Evolutionary conservation across 2,329 filamentous ascomycete species (phyloP).

Genomic region (Niveomyces coronatus): DNA sequence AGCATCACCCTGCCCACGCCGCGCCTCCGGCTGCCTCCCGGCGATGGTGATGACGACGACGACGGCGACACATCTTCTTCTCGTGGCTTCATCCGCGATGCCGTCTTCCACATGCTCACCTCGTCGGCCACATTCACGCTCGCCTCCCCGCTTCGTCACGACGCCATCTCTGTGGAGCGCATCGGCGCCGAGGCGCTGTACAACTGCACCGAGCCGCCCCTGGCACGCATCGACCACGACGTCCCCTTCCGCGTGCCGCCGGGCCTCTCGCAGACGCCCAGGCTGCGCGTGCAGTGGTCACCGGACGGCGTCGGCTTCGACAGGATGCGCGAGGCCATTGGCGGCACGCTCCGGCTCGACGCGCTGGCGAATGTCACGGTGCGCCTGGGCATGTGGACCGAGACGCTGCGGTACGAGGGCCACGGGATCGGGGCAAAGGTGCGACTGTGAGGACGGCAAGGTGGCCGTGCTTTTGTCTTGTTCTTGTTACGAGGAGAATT

Average conservation of each 20-base stretch:
- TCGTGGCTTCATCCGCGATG: slow-evolving; percentile 68
- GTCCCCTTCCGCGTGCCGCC: slow-evolving; percentile 68
- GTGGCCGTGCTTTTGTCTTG: slow-evolving; percentile 1
- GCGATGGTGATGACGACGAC: slow-evolving; percentile 28
- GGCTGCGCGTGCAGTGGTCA: slow-evolving; percentile 73
- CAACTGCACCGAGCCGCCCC: slow-evolving; percentile 63
- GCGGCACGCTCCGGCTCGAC: slow-evolving; percentile 68
- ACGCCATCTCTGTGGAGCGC: slow-evolving; percentile 64
- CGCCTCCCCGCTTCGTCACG: slow-evolving; percentile 63
- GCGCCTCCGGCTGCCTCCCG: slow-evolving; percentile 50
- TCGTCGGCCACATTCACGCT: slow-evolving; percentile 80
- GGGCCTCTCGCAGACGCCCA: slow-evolving; percentile 60
- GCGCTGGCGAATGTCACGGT: slow-evolving; percentile 68
- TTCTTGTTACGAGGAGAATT: too few relatives aligned
- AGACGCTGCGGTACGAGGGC: slow-evolving; percentile 61
- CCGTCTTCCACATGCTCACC: slow-evolving; percentile 76
- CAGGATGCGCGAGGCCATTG: slow-evolving; percentile 67
- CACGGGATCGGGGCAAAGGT: slow-evolving; percentile 58
- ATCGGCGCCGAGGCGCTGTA: slow-evolving; percentile 82
- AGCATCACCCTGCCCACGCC: slow-evolving; percentile 65
- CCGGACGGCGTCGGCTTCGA: slow-evolving; percentile 72
- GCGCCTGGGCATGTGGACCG: slow-evolving; percentile 62
- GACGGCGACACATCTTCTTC: slow-evolving; percentile 23
- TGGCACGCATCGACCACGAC: slow-evolving; percentile 69
- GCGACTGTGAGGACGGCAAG: slow-evolving; percentile 14